These are phyloP conservation scores for Starmerella powellii DNA, from an alignment of 805 yeast species.

Conservation along the genomic window DNA sequence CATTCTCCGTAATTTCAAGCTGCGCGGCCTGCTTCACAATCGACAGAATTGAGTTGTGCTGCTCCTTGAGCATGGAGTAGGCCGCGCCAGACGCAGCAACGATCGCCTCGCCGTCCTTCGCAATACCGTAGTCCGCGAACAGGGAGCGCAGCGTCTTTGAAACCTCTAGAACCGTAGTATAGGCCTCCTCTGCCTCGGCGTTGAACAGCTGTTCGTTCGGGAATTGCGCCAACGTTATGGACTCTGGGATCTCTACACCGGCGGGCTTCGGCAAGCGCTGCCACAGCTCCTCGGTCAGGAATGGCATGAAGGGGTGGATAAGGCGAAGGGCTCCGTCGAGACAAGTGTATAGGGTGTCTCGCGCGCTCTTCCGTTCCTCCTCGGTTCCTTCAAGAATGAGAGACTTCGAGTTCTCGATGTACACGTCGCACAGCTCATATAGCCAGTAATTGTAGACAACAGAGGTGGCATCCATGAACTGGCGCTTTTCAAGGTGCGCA, in stretches of 20 bases:
- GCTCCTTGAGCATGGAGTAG: slow-evolving; percentile 46
- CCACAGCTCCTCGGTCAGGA: slow-evolving; percentile 95
- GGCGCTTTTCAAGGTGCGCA: slow-evolving; percentile 65
- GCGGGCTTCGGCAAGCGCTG: slow-evolving; percentile 89
- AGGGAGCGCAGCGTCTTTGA: slow-evolving; percentile 87
- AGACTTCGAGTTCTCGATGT: slow-evolving; percentile 92
- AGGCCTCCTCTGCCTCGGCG: slow-evolving; percentile 53
- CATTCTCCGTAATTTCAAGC: slow-evolving; percentile 49
- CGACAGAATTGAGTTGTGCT: slow-evolving; percentile 77
- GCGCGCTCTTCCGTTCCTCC: slow-evolving; percentile 76
- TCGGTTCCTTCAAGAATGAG: slow-evolving; percentile 84
- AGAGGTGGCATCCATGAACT: slow-evolving; percentile 77
- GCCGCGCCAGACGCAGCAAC: slow-evolving; percentile 54
- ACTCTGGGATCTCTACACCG: slow-evolving; percentile 44
- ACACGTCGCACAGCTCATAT: slow-evolving; percentile 89
- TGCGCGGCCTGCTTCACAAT: slow-evolving; percentile 81
- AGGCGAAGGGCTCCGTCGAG: slow-evolving; percentile 80
- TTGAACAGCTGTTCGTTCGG: slow-evolving; percentile 60
- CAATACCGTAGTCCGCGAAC: slow-evolving; percentile 76
- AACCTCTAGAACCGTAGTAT: slow-evolving; percentile 72
- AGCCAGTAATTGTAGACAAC: slow-evolving; percentile 90
- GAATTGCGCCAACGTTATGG: slow-evolving; percentile 70
- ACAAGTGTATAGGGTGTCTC: slow-evolving; percentile 86
- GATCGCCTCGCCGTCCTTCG: slow-evolving; percentile 75
- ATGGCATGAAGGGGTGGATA: slow-evolving; percentile 98